Conservation (phyloP, 768 basidiomycete genomes). For the Terana coerulea region DNA sequence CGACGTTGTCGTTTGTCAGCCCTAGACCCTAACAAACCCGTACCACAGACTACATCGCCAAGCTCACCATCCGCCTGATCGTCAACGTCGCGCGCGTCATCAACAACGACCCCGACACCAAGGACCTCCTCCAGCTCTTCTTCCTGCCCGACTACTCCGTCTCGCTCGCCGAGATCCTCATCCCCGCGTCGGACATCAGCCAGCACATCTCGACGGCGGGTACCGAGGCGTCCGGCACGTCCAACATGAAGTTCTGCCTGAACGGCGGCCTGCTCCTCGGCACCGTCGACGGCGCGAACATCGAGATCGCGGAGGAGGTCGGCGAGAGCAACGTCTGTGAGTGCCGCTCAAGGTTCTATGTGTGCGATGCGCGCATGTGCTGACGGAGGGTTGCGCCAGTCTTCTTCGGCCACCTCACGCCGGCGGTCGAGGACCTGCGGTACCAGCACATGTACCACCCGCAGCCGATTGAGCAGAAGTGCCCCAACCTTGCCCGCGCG, state of each 20-base stretch:
- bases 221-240: conserved; percentile 82
- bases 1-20: background rate
- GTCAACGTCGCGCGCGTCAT: conserved; percentile 82
- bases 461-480: conserved; percentile 76
- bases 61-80: conserved; percentile 91
- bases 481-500: conserved; percentile 75
- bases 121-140: conserved; percentile 80
- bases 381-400: conserved; percentile 36
- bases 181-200: conserved; percentile 90
- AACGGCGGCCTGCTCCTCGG: conserved; percentile 89
- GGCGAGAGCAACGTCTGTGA: conserved; percentile 90
- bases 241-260: conserved; percentile 87
- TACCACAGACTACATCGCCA: conserved; percentile 78
- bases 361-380: background rate
- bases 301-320: conserved; percentile 95
- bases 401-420: conserved; percentile 88
- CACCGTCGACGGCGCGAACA: conserved; percentile 93
- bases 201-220: conserved; percentile 98
- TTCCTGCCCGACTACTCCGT: conserved; percentile 97
- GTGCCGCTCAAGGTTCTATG: conserved; percentile 29
- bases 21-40: conserved; percentile 12
- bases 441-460: conserved; percentile 85
- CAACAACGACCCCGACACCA: conserved; percentile 84
- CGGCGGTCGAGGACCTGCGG: conserved; percentile 82
- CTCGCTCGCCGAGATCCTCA: conserved; percentile 76